Evolutionary conservation across 441 rosid species (phyloP).

Genomic region (Macaranga tanarius): DNA sequence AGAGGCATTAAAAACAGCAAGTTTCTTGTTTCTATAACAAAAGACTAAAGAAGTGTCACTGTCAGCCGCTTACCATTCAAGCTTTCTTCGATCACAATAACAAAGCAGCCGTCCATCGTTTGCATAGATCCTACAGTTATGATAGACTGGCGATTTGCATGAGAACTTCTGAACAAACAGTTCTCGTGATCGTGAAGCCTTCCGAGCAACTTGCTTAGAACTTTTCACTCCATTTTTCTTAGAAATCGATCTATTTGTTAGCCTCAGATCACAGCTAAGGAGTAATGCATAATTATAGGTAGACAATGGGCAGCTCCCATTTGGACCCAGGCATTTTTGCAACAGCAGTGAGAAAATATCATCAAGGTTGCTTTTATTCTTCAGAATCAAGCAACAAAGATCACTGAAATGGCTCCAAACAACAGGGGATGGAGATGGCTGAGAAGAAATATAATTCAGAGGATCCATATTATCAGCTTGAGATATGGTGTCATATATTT

Average conservation of each 20-base stretch:
- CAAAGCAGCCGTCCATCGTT: constrained; percentile 89
- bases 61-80: constrained; percentile 69
- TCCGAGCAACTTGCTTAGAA: constrained; percentile 55
- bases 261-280: constrained; percentile 46
- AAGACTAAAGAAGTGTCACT: constrained; percentile 7
- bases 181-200: constrained; percentile 78
- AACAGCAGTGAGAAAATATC: constrained; percentile 47
- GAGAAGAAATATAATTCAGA: constrained; percentile 40
- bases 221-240: constrained; percentile 56
- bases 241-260: constrained; percentile 36
- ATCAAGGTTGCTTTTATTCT: constrained; percentile 42
- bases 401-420: constrained; percentile 72
- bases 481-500: constrained; percentile 46
- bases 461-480: constrained; percentile 63
- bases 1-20: constrained; percentile 18
- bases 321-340: constrained; percentile 65
- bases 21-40: constrained; percentile 14
- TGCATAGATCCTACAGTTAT: constrained; percentile 91
- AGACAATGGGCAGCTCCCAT: constrained; percentile 72
- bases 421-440: constrained; percentile 61
- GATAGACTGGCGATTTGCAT: constrained; percentile 96
- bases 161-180: constrained; percentile 89
- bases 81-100: constrained; percentile 86
- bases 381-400: constrained; percentile 43
- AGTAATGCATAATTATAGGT: constrained; percentile 69